Evolutionary conservation across 257 asterid species (phyloP), one percentile per base, ranked within the genome.

Genomic region (Hygrophila difformis): DNA sequence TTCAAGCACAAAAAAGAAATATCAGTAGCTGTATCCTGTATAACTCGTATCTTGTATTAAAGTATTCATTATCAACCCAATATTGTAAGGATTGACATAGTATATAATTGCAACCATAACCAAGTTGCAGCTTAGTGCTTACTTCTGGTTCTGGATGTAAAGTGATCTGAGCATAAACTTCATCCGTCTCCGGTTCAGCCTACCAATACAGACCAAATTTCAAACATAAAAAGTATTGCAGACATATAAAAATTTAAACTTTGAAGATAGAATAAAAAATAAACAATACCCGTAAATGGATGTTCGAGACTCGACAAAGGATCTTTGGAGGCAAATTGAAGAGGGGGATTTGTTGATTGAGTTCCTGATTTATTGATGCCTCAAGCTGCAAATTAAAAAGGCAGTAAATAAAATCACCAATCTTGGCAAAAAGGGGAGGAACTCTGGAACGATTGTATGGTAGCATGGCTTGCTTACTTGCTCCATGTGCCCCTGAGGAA

Each of bases 401-500:
- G 47, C 51, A 18, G 7, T 39, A 19, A 45, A 29, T 10, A 31
- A 56, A 62, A 26, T 56, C 51, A 39, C 56, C 13, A 13, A 21
- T 12, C n/a, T 0, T 11, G 9, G 18, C 6, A 6, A 45, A 50
- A 40, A n/a, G n/a, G 11, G 15, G 8, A 12, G 62, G 42, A 37
- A 6, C 31, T n/a, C n/a, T 34, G 20, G 14, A n/a, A n/a, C n/a
- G n/a, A 4, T 4, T 13, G 55, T 48, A 18, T 11, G 22, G 16
- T 1, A 16, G 44, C 44, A 45, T 55, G 33, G 39, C n/a, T n/a
- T n/a, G n/a, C n/a, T 35, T 62, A 81, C 95, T 67, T 84, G 95
- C 57, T 84, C 93, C 72, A 84, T 69, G 62, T 81, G 95, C 55
- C 95, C 95, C 53, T 84, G 95, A 51, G 93, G 91, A 57, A 84